A percentile compares a stretch with the other conserved stretches of the same genome.
Evolutionary conservation across 176 grass and related monocot genomes (phyloP).

Genomic region (Raddia distichophylla): DNA sequence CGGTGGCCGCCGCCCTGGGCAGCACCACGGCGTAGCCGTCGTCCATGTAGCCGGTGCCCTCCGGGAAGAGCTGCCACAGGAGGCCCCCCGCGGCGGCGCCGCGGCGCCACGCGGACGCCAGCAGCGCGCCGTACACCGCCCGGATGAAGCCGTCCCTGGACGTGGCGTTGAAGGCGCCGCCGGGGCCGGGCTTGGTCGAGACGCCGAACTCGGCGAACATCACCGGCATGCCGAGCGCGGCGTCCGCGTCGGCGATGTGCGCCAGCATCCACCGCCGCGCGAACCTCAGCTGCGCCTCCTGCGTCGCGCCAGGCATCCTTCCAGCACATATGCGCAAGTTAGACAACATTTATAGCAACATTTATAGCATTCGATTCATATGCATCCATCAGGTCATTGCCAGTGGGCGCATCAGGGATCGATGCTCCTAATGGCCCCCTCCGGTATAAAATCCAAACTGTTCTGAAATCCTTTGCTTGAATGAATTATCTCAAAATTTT

Average conservation of each 20-base stretch:
- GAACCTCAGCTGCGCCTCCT: slow-evolving; percentile 46
- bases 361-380: not conserved
- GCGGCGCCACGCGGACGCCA: slow-evolving; percentile 51
- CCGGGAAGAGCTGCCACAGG: slow-evolving; percentile 72
- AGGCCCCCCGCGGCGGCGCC: slow-evolving; percentile 60
- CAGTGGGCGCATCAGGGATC: no score
- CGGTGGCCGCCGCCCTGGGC: slow-evolving; percentile 38
- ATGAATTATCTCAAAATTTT: no score
- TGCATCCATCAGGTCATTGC: not conserved
- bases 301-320: slow-evolving; percentile 47
- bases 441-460: no score
- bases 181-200: slow-evolving; percentile 39
- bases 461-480: no score
- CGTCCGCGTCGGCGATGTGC: slow-evolving; percentile 62
- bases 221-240: slow-evolving; percentile 55
- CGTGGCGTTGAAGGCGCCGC: slow-evolving; percentile 46
- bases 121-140: slow-evolving; percentile 49
- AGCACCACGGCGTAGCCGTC: slow-evolving; percentile 70
- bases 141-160: slow-evolving; percentile 57
- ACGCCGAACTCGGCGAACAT: slow-evolving; percentile 71
- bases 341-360: no score
- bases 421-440: no score
- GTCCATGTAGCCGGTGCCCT: slow-evolving; percentile 73
- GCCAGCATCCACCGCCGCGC: slow-evolving; percentile 54
- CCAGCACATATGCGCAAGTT: no score